phyloP scores from a whole-genome alignment of 371 early-diverging fungal species.

The Mucor lusitanicus region DNA sequence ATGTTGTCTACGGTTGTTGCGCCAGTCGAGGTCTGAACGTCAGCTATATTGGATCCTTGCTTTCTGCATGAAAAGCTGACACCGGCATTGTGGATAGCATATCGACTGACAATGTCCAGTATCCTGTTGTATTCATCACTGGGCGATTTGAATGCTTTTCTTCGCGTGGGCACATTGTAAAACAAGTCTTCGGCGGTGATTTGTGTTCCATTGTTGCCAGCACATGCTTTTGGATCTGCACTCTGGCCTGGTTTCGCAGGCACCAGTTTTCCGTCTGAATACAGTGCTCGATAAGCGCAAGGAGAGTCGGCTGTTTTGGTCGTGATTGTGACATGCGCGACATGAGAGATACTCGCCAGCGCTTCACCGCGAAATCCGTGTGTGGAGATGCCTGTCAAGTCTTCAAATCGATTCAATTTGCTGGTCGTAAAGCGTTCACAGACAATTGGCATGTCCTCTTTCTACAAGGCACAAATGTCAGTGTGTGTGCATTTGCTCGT shows the following conservation, averaged over 20 bases:
- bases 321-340: slow-evolving; percentile 90
- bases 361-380: slow-evolving; percentile 99
- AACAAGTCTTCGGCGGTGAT: slow-evolving; percentile 93
- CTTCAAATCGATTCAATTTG: slow-evolving; percentile 88
- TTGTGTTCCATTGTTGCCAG: slow-evolving; percentile 91
- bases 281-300: slow-evolving; percentile 87
- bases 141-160: slow-evolving; percentile 77
- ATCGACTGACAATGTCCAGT: slow-evolving; percentile 83
- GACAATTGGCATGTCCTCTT: slow-evolving; percentile 81
- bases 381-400: slow-evolving; percentile 83
- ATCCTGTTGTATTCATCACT: slow-evolving; percentile 89
- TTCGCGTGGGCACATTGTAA: slow-evolving; percentile 84
- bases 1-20: slow-evolving; percentile 75
- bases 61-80: slow-evolving; percentile 87
- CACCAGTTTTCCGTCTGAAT: slow-evolving; percentile 82
- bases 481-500: background rate
- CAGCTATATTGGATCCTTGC: slow-evolving; percentile 69
- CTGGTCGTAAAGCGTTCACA: slow-evolving; percentile 97
- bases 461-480: slow-evolving; percentile 19
- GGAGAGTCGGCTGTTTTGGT: slow-evolving; percentile 79
- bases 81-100: slow-evolving; percentile 88
- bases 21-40: slow-evolving; percentile 70
- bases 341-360: slow-evolving; percentile 93
- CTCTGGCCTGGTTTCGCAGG: slow-evolving; percentile 70
- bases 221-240: slow-evolving; percentile 85